phyloP scores from a whole-genome alignment of 257 asterid genomes.

The Cynanchum wilfordii region DNA sequence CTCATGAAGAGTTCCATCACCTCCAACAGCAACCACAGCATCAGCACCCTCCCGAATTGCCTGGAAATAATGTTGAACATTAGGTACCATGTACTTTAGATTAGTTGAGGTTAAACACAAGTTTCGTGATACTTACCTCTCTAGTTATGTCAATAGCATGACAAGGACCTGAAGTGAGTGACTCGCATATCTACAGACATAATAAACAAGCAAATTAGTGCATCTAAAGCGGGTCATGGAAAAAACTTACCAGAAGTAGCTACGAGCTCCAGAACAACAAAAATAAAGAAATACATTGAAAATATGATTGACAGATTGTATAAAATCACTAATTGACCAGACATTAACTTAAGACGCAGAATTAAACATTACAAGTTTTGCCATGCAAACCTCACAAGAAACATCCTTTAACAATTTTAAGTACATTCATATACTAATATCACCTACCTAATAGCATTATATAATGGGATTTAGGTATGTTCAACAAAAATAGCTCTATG shows the following conservation, averaged over 20 bases:
- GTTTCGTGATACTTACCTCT: conserved; percentile 49
- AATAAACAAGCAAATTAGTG: conserved; percentile 1
- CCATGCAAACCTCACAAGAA: background rate
- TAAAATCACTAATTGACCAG: background rate
- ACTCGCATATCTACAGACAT: conserved; percentile 68
- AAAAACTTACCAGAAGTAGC: conserved; percentile 3
- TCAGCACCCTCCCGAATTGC: conserved; percentile 93
- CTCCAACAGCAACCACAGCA: conserved; percentile 94
- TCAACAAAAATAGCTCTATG: background rate
- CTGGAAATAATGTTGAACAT: conserved; percentile 35
- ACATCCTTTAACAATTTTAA: background rate
- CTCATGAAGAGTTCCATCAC: conserved; percentile 97
- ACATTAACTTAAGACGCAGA: background rate
- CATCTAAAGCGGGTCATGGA: background rate
- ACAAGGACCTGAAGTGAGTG: conserved; percentile 83
- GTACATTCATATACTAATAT: background rate
- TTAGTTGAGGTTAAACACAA: conserved; percentile 19
- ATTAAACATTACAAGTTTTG: background rate
- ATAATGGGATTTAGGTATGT: background rate
- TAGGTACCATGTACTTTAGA: conserved; percentile 15
- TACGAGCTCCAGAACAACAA: background rate
- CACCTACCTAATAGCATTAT: background rate
- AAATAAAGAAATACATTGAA: background rate
- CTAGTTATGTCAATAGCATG: conserved; percentile 82
- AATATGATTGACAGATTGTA: background rate